phyloP scores from a whole-genome alignment of 75 land plant genomes.

The Adiantum capillusveneris region DNA sequence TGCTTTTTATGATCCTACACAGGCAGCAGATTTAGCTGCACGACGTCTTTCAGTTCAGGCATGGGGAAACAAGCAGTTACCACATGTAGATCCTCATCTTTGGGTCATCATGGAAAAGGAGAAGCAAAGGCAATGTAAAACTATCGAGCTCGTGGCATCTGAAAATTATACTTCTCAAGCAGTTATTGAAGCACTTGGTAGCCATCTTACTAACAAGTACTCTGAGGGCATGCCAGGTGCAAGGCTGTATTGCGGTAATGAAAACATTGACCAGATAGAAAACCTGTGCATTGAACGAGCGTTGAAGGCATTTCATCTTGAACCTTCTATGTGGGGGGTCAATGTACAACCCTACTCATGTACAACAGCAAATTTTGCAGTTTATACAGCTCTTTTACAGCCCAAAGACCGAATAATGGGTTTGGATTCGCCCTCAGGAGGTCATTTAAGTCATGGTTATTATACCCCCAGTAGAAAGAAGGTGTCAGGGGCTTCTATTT shows the following conservation, averaged over 20 bases:
- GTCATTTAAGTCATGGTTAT: conserved; percentile 82
- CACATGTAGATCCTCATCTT: conserved; percentile 58
- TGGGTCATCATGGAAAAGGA: conserved; percentile 85
- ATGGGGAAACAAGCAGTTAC: conserved; percentile 80
- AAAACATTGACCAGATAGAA: conserved; percentile 86
- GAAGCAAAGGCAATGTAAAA: conserved; percentile 59
- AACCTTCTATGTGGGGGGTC: conserved; percentile 80
- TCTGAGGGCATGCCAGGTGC: conserved; percentile 90
- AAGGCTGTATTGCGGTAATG: conserved; percentile 80
- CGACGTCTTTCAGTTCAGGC: conserved; percentile 43
- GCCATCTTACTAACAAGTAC: conserved; percentile 91
- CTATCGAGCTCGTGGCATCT: conserved; percentile 88
- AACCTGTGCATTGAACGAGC: conserved; percentile 62
- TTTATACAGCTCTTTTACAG: conserved; percentile 71
- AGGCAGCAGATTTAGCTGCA: conserved; percentile 18
- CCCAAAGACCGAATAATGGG: conserved; percentile 94
- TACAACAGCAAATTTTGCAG: conserved; percentile 93
- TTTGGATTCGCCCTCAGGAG: conserved; percentile 73
- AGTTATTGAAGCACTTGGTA: conserved; percentile 88
- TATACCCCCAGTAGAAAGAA: conserved; percentile 81
- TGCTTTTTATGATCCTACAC: conserved; percentile 12
- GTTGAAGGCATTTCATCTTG: conserved; percentile 63
- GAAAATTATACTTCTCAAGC: conserved; percentile 92
- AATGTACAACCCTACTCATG: conserved; percentile 97
- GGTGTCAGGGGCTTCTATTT: conserved; percentile 83